phyloP scores from a whole-genome alignment of 2,329 filamentous ascomycete genomes.

The Penicillium freii region DNA sequence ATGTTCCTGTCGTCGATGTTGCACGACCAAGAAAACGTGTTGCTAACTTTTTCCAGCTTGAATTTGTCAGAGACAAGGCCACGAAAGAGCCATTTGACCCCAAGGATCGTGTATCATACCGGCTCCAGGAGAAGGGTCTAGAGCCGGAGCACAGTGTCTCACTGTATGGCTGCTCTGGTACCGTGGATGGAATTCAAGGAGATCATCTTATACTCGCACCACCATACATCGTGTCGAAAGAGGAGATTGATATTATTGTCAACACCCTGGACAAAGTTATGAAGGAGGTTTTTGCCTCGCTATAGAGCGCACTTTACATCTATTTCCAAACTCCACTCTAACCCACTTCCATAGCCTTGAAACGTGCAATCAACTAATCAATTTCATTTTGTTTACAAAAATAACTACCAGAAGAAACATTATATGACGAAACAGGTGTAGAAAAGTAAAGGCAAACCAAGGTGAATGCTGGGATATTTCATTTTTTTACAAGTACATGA shows the following conservation, averaged over 20 bases:
- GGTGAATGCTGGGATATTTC: conserved; percentile 1
- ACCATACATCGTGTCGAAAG: conserved; percentile 61
- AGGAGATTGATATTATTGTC: conserved; percentile 58
- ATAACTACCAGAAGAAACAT: background rate
- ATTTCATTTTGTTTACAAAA: background rate
- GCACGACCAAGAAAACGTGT: no score
- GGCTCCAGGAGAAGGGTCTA: conserved; percentile 52
- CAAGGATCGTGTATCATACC: conserved; percentile 45
- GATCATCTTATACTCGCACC: conserved; percentile 71
- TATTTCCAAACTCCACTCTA: background rate
- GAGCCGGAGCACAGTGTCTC: conserved; percentile 50
- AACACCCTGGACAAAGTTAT: conserved; percentile 53
- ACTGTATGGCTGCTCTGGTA: conserved; percentile 64
- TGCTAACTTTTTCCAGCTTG: conserved; percentile 40
- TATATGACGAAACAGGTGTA: background rate
- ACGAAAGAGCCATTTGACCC: conserved; percentile 56
- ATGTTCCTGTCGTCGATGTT: background rate
- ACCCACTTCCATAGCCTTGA: background rate
- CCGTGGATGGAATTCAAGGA: conserved; percentile 57
- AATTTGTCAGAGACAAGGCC: conserved; percentile 57
- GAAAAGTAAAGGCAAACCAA: background rate
- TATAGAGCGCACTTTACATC: background rate
- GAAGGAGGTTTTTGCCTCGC: conserved; percentile 46
- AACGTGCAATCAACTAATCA: background rate
- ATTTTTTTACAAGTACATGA: conserved; percentile 2